phyloP scores from a whole-genome alignment of 108 stramenopile species.

The Nannochloropsis salina region DNA sequence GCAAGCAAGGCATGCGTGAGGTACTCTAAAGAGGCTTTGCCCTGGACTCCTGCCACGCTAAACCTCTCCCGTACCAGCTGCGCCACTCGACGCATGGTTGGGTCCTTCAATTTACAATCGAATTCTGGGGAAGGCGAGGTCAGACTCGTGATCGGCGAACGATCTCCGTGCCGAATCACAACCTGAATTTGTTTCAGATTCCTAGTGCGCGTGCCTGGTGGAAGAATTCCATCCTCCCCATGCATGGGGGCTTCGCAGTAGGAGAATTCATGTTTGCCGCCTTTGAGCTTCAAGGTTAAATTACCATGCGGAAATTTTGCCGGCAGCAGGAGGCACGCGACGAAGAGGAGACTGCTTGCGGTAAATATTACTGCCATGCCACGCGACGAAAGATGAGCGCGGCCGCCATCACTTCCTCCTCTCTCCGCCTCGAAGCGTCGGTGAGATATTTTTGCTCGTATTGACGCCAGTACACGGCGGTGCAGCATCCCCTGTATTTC shows the following conservation, averaged over 20 bases:
- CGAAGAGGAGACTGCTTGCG: background rate
- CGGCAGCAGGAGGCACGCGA: background rate
- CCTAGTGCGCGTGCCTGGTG: background rate
- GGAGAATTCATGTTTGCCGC: background rate
- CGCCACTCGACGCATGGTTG: background rate
- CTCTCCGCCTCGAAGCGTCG: too few species aligned
- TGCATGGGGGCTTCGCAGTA: background rate
- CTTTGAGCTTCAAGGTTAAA: background rate
- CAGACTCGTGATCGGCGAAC: background rate
- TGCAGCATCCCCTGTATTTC: too few species aligned
- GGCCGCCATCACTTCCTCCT: too few species aligned
- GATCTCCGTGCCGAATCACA: slow-evolving; percentile 8
- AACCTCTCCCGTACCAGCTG: background rate
- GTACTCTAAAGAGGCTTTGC: background rate
- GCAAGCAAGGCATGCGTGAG: background rate
- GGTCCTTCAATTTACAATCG: slow-evolving; percentile 9
- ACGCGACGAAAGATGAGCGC: too few species aligned
- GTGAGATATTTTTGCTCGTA: too few species aligned
- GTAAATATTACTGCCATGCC: too few species aligned
- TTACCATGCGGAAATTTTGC: background rate
- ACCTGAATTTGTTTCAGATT: background rate
- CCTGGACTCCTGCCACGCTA: background rate
- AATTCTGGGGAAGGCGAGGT: background rate
- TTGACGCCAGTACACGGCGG: too few species aligned
- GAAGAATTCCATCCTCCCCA: background rate